Conservation (phyloP, 768 basidiomycete genomes). For the Lactarius evosmus region DNA sequence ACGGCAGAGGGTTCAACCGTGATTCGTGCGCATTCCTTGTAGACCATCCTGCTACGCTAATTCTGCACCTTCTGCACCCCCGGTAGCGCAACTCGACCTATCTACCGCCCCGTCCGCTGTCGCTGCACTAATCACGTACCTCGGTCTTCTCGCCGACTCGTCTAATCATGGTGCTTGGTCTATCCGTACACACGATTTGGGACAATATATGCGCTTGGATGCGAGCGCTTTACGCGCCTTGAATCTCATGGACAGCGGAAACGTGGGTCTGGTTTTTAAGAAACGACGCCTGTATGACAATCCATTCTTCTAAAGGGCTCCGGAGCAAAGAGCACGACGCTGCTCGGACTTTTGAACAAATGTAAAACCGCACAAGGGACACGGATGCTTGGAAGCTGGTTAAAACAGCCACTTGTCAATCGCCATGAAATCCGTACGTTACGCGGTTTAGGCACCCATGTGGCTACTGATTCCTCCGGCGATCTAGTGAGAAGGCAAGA, state of each 20-base stretch:
- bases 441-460: neutral
- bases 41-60: neutral
- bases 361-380: constrained; percentile 97
- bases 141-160: constrained; percentile 72
- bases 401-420: constrained; percentile 95
- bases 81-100: constrained; percentile 71
- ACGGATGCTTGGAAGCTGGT: constrained; percentile 82
- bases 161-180: constrained; percentile 78
- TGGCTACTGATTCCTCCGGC: neutral
- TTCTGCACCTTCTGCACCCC: neutral
- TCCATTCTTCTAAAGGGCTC: constrained; percentile 41
- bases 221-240: constrained; percentile 91
- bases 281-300: neutral
- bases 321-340: constrained; percentile 74
- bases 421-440: constrained; percentile 83
- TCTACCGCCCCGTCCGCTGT: constrained; percentile 77
- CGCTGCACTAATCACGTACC: constrained; percentile 77
- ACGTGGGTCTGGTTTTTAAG: constrained; percentile 34
- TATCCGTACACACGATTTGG: constrained; percentile 83
- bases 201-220: constrained; percentile 94
- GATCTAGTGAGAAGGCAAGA: constrained; percentile 75
- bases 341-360: constrained; percentile 88
- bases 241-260: constrained; percentile 66
- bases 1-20: constrained; percentile 12
- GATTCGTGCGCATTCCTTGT: constrained; percentile 14